Base-by-base conservation (phyloP, 83 land plant genomes). In the Picea abies region DNA sequence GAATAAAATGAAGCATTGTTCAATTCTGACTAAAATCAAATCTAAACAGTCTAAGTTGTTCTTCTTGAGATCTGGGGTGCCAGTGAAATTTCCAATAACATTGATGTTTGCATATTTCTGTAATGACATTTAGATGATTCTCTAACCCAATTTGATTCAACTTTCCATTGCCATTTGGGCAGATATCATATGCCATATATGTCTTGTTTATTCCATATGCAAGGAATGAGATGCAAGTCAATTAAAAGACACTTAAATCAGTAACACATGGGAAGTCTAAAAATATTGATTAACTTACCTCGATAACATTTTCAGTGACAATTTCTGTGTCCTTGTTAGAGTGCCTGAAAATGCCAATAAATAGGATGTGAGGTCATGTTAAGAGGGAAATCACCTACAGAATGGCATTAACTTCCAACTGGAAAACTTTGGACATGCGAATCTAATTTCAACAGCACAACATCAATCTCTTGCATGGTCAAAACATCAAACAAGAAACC, bases 281-380 rank as follows among this genome's bases (percentile, higher is more conserved):
- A 76, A 52, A 6, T 76, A 1, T 76, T 6, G 56, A 35, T 17
- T 19, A 37, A 52, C 32, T 11, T 76, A 76, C 78, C 78, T 76
- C 78, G 52, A 76, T 76, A 17, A 76, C 12, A 52, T 52, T 19
- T 52, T 76, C 78, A 23, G 78, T 76, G 29, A 52, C 35, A 23
- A 76, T 14, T 15, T 73, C 58, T 29, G 56, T 23, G 17, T 76
- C 61, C 61, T 76, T 76, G 61, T 76, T 23, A 52, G 78, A 76
- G 52, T 52, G 32, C 78, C 78, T 76, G 78, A 23, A 76, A 52
- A 76, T 76, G 56, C 60, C 60, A 76, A 52, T 49, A 76, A 52
- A 25, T 52, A 72, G 14, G 1, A 76, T 49, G 58, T 76, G 32
- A 76, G 8, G 60, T 16, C 14, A 52, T 17, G 23, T 76, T 37